Base-by-base conservation (phyloP, 2,329 filamentous ascomycete genomes). In the Xylariaceae sp. region DNA sequence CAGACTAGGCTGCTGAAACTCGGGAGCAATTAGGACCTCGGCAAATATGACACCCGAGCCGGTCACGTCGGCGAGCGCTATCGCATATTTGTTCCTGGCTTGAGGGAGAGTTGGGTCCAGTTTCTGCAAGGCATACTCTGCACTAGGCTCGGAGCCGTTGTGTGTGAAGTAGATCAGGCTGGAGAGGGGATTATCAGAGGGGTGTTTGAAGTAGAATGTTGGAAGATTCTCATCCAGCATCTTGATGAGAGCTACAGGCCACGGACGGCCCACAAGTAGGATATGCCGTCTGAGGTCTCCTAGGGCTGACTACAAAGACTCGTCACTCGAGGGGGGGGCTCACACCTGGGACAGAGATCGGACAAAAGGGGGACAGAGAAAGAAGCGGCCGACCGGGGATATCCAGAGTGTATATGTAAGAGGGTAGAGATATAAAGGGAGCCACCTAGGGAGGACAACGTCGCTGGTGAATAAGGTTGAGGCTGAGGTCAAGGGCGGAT, bases 141-240 rank as follows among this genome's bases (percentile, higher is more conserved):
- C 79, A 15, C 75, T 67, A 0, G 86, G 85, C 27, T 95, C 87
- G 46, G 83, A 83, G 61, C 88, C 90, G 63, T 88, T 78, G 53
- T 94, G 69, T 5, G 73, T 69, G 51, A 75, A 76, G 62, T 71
- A 76, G 41, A 78, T 72, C 56, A 74, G 70, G 51, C 65, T 83
- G 57, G 73, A 67, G 43, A 70, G 66, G 5, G 73, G 67, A 53
- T 73, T 71, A 40, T 76, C 70, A 41, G 71, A 63, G 23, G 69
- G 69, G 14, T 66, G 63, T 47, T 68, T 71, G 59, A 74, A 73
- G 52, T 67, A 72, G 56, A 78, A 81, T 31, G 74, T 88, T 40
- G 89, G 89, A n/a, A 96, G 78, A 63, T 89, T 94, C 62, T 94
- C 87, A 79, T 95, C 88, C 55, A 94, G 76, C 88, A 95, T 95